Conservation (phyloP, 495 filamentous ascomycete species). For the Penicillium canescens region DNA sequence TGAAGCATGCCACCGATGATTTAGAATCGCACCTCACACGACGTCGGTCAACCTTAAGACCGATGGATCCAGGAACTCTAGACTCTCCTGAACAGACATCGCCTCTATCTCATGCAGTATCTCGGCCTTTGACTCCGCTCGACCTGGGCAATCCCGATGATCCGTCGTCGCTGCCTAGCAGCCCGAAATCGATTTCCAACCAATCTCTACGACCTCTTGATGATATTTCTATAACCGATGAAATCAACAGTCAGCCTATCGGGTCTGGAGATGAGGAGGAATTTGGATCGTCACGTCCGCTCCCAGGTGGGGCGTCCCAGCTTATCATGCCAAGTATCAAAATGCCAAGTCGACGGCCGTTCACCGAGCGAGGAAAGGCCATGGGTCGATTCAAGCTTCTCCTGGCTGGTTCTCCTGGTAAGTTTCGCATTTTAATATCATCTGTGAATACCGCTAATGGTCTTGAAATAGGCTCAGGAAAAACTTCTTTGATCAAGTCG, state of each 20-base stretch:
- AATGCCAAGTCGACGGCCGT: constrained; percentile 91
- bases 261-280: constrained; percentile 50
- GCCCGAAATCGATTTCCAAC: constrained; percentile 51
- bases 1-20: constrained; percentile 30
- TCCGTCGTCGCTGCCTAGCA: constrained; percentile 50
- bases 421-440: constrained; percentile 8
- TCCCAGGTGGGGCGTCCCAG: constrained; percentile 65
- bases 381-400: constrained; percentile 88
- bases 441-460: constrained; percentile 2
- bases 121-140: constrained; percentile 49
- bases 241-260: constrained; percentile 50
- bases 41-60: constrained; percentile 40
- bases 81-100: constrained; percentile 23
- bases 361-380: constrained; percentile 81
- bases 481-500: constrained; percentile 88
- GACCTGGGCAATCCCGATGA: constrained; percentile 41
- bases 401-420: constrained; percentile 82
- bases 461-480: constrained; percentile 59
- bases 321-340: constrained; percentile 97
- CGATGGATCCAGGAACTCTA: constrained; percentile 19
- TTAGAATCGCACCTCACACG: constrained; percentile 17
- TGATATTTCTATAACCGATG: constrained; percentile 51
- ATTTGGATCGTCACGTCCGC: constrained; percentile 23
- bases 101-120: constrained; percentile 24
- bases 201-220: constrained; percentile 50